Percentiles rank a stretch among this genome's conserved stretches.
Evolutionary conservation across 768 basidiomycete genomes (phyloP).

Genomic region (Suillus discolor): DNA sequence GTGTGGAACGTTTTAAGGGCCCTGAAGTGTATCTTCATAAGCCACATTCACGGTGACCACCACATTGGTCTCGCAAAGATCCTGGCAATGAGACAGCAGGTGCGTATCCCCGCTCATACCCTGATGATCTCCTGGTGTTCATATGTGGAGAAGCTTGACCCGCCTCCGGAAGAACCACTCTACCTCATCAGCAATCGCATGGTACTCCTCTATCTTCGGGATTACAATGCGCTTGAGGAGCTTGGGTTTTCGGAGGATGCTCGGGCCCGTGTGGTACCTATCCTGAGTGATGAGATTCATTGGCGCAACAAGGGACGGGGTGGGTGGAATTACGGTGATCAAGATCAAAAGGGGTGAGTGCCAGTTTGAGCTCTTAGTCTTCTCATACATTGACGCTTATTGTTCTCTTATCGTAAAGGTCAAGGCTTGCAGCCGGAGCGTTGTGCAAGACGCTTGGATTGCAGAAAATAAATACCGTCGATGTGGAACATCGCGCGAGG

Average conservation of each 20-base stretch:
- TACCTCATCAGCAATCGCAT: slow-evolving; percentile 66
- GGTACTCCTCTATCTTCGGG: slow-evolving; percentile 69
- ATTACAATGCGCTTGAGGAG: slow-evolving; percentile 71
- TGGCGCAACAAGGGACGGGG: slow-evolving; percentile 36
- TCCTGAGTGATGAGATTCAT: slow-evolving; percentile 60
- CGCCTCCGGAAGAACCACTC: slow-evolving; percentile 61
- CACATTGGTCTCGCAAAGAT: slow-evolving; percentile 82
- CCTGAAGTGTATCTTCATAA: slow-evolving; percentile 80
- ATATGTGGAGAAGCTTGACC: slow-evolving; percentile 55
- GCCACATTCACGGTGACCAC: slow-evolving; percentile 93
- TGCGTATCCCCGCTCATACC: slow-evolving; percentile 31
- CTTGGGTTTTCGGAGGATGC: slow-evolving; percentile 57
- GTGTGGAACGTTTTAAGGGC: slow-evolving; percentile 66
- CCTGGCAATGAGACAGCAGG: slow-evolving; percentile 68
- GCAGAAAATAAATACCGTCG: slow-evolving; percentile 62
- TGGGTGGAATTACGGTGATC: not conserved
- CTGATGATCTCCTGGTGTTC: not conserved
- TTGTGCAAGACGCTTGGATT: slow-evolving; percentile 61
- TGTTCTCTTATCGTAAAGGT: slow-evolving; percentile 37
- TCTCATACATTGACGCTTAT: not conserved
- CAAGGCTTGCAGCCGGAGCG: slow-evolving; percentile 39
- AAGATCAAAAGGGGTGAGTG: slow-evolving; percentile 7
- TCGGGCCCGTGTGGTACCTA: slow-evolving; percentile 53
- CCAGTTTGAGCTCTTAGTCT: not conserved
- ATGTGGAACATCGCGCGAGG: slow-evolving; percentile 70